Base-by-base conservation (phyloP, 2,329 filamentous ascomycete genomes). In the Zelopaecilomyces penicillatus region DNA sequence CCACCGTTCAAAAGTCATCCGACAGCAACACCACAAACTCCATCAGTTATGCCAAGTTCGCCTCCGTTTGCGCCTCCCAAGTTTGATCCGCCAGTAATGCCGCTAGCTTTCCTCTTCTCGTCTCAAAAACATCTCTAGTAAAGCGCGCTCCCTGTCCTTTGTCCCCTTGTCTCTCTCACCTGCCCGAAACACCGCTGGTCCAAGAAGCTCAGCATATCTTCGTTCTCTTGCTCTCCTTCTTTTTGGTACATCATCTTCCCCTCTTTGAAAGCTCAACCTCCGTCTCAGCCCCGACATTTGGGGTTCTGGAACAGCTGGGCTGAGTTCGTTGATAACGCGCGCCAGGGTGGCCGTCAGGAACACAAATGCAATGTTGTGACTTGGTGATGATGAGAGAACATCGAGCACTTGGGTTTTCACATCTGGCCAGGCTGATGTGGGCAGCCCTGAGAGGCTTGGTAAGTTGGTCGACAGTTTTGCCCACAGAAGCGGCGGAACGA, bases 341-440 rank as follows among this genome's bases (percentile, higher is more conserved):
- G 71, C 66, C 1, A 96, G 72, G 65, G 89, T 90, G 6, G 86
- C 82, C 0, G 84, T 87, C 11, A 96, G 68, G 52, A 96, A 89
- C 2, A 95, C 85, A 57, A 96, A 95, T 0, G 85, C 85, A 44
- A 95, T 90, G 58, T 88, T 93, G 65, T 95, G 85, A 41, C 83
- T 83, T 0, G 88, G 85, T 0, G 79, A 75, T 2, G 76, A 70
- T 0, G 83, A 76, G 2, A 96, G 73, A 2, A 83, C 75, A 52
- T 96, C 90, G 5, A 95, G 76, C 2, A 93, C 62, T 3, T 65
- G 58, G 0, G 64, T 65, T 57, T 76, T 78, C 52, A 70, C 65
- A 33, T 75, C 65, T 19, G 59, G 44, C 59, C 61, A 65, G 2
- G 55, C 52, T 4, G 52, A 38, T n/a, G 44, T 29, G 1, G 61